Base-by-base conservation (phyloP, 768 basidiomycete genomes). In the Naganishia onofrii region DNA sequence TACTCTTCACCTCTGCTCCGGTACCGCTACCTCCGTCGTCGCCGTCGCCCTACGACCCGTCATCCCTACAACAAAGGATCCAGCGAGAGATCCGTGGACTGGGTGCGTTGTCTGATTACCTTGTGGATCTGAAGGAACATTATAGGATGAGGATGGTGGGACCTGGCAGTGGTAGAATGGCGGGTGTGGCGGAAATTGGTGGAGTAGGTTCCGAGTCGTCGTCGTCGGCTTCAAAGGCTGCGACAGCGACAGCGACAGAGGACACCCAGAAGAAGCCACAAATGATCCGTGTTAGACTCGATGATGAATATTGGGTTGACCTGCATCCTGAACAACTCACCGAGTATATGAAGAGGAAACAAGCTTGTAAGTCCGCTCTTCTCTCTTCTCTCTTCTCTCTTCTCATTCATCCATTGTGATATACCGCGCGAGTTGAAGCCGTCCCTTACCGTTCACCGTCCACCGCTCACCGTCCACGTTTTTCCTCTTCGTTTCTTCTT, bases 281-380 rank as follows among this genome's bases (percentile, higher is more conserved):
- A 9, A 63, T 63, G 60, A 63, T 69, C 15, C 55, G 57, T 9
- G 38, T 69, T 1, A 19, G 56, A 21, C 28, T 70, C 8, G 70
- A 65, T 15, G 64, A 70, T 9, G 70, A 70, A 29, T 70, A 54
- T 29, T 71, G 70, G 70, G 70, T 51, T n/a, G 66, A 71, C 17
- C 56, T 71, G 70, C 55, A 23, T 23, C 29, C 36, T 4, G 42
- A 38, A 31, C 66, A 71, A 32, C 31, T 56, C 23, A 17, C 28
- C 21, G 52, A 48, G 4, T 71, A 44, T n/a, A 10, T 71, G 32
- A 38, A 44, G 7, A 42, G 70, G 3, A 67, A 57, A 44, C 26
- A 53, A 56, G 54, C 44, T 23, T 55, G 70, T 71, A 29, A 68
- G 70, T 57, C 42, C 34, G 34, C 34, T 36, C 34, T 36, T 36